Evolutionary conservation across 768 basidiomycete genomes (phyloP).

Genomic region (Krasilnikovozyma curviuscula): DNA sequence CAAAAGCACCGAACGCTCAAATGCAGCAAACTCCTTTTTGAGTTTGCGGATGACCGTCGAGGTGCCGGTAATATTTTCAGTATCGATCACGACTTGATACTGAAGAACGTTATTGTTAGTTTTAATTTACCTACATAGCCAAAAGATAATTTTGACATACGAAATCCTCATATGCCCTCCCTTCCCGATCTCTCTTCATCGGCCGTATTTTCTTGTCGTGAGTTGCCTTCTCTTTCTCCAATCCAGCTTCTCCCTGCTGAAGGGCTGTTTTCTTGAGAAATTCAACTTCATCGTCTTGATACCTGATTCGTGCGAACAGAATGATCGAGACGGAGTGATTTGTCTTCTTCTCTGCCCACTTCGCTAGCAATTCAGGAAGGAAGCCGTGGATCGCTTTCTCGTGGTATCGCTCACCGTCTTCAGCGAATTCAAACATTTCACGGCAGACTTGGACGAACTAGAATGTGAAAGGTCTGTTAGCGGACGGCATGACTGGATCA

Average conservation of each 20-base stretch:
- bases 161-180: conserved; percentile 64
- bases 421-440: conserved; percentile 91
- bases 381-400: conserved; percentile 86
- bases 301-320: conserved; percentile 68
- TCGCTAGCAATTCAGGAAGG: conserved; percentile 66
- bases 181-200: conserved; percentile 54
- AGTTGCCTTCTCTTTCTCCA: too few species aligned
- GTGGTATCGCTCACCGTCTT: conserved; percentile 84
- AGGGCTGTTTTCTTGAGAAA: conserved; percentile 14
- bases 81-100: conserved; percentile 82
- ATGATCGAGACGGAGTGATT: conserved; percentile 90
- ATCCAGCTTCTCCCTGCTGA: too few species aligned
- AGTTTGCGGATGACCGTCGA: conserved; percentile 64
- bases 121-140: too few species aligned
- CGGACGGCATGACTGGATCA: background rate
- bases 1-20: conserved; percentile 75
- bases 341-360: conserved; percentile 65
- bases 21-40: conserved; percentile 58
- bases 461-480: too few species aligned
- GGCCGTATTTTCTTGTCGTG: too few species aligned
- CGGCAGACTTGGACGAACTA: conserved; percentile 92
- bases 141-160: too few species aligned
- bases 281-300: conserved; percentile 20
- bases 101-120: conserved; percentile 29
- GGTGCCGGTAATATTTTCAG: conserved; percentile 77